Evolutionary conservation across 345 rosid genomes (phyloP).

Genomic region (Kandelia obovata): DNA sequence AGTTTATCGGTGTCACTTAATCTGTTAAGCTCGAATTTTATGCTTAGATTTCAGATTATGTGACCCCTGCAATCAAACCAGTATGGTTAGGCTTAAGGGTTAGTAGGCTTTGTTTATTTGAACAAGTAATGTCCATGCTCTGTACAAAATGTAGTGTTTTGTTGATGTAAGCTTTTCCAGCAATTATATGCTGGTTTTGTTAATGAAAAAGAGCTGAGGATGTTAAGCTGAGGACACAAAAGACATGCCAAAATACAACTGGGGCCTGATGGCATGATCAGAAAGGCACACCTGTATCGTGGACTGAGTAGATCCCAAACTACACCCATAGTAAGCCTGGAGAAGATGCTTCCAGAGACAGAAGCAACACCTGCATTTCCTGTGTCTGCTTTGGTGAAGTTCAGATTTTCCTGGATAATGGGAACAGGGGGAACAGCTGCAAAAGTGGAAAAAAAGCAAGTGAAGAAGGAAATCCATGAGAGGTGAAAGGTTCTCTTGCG

Average conservation of each 20-base stretch:
- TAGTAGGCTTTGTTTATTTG: too few relatives aligned
- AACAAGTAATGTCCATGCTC: too few relatives aligned
- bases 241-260: conserved; percentile 82
- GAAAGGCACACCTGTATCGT: conserved; percentile 78
- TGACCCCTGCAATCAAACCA: too few relatives aligned
- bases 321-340: conserved; percentile 92
- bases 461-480: conserved; percentile 90
- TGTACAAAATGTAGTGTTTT: too few relatives aligned
- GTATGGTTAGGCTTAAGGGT: too few relatives aligned
- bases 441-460: conserved; percentile 81
- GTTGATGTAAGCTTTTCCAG: too few relatives aligned
- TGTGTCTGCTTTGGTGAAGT: conserved; percentile 53
- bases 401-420: conserved; percentile 77
- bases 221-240: conserved; percentile 34
- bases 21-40: too few relatives aligned
- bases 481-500: conserved; percentile 91
- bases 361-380: conserved; percentile 95
- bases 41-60: too few relatives aligned
- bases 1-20: too few relatives aligned
- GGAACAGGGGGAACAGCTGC: conserved; percentile 95
- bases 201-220: too few relatives aligned
- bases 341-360: conserved; percentile 83
- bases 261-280: conserved; percentile 85
- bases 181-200: too few relatives aligned
- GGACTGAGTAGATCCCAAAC: conserved; percentile 81